phyloP scores from a whole-genome alignment of 495 filamentous ascomycete species.

The Chlorociboria aeruginascens region DNA sequence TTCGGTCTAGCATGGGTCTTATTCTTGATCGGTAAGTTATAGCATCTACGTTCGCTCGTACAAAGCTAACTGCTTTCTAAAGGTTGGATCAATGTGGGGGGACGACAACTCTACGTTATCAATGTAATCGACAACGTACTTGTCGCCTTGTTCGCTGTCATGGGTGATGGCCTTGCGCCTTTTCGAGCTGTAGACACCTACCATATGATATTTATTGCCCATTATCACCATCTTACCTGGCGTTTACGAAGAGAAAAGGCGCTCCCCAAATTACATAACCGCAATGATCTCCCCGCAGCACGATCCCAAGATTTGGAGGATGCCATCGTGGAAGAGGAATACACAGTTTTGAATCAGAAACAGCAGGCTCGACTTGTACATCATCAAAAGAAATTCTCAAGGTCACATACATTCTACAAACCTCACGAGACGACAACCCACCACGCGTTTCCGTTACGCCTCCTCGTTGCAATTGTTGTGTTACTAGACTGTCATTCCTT shows the following conservation, averaged over 20 bases:
- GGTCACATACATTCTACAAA: constrained; percentile 74
- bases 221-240: constrained; percentile 60
- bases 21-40: constrained; percentile 50
- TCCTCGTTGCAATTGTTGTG: constrained; percentile 58
- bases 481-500: constrained; percentile 65
- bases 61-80: constrained; percentile 10
- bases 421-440: constrained; percentile 74
- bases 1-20: constrained; percentile 78
- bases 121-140: constrained; percentile 68
- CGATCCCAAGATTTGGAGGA: constrained; percentile 27
- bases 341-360: constrained; percentile 45
- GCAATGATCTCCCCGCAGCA: constrained; percentile 55
- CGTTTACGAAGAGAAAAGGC: constrained; percentile 48
- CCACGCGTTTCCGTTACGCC: constrained; percentile 59
- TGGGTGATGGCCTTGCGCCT: constrained; percentile 66
- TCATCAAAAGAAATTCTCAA: constrained; percentile 63
- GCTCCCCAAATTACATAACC: constrained; percentile 51
- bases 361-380: constrained; percentile 54
- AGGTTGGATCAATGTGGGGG: constrained; percentile 72
- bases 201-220: constrained; percentile 32
- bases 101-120: constrained; percentile 53
- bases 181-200: constrained; percentile 72
- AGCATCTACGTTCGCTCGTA: constrained; percentile 13
- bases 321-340: constrained; percentile 16
- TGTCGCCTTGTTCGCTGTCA: constrained; percentile 64